phyloP scores from a whole-genome alignment of 2,329 filamentous ascomycete genomes.

The Magnaporthales sp. region DNA sequence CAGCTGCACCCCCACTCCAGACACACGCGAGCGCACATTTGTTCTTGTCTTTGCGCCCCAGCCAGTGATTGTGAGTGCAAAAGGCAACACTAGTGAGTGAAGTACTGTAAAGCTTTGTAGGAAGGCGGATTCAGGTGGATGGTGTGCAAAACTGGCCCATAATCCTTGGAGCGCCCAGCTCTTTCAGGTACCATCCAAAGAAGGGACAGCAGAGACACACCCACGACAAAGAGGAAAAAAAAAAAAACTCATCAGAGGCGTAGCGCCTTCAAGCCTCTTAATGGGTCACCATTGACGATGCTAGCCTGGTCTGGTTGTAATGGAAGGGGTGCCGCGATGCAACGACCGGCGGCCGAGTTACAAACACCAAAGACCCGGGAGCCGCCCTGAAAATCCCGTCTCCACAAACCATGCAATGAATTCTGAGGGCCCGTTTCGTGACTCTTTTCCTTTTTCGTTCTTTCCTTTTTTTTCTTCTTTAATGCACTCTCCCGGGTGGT shows the following conservation, averaged over 20 bases:
- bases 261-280: neutral
- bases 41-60: neutral
- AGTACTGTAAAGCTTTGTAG: neutral
- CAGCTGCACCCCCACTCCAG: neutral
- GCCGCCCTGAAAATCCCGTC: neutral
- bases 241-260: neutral
- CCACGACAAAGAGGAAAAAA: neutral
- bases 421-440: neutral
- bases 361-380: neutral
- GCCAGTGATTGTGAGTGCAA: neutral
- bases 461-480: slow-evolving; percentile 3
- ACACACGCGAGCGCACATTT: neutral
- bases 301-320: neutral
- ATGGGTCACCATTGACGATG: neutral
- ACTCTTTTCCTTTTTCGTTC: neutral
- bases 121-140: neutral
- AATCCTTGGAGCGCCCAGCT: neutral
- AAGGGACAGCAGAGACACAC: neutral
- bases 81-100: too few relatives aligned
- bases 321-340: neutral
- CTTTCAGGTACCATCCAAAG: neutral
- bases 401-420: neutral
- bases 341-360: neutral
- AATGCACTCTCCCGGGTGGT: neutral
- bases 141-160: neutral